phyloP scores from a whole-genome alignment of 2,329 filamentous ascomycete genomes.

The Grosmannia serpens region DNA sequence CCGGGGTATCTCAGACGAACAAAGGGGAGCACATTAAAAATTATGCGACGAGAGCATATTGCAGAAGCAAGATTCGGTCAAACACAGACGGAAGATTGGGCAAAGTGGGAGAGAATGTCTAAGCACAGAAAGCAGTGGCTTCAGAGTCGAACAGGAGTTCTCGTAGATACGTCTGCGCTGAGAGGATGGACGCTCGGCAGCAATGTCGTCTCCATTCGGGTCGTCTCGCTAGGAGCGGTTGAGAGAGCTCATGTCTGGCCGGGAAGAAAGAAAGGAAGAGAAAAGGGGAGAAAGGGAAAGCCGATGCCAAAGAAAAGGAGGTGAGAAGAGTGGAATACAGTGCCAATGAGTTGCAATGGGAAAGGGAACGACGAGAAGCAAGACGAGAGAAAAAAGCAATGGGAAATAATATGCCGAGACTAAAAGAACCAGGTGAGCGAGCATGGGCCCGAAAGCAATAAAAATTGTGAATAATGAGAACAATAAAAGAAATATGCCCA shows the following conservation, averaged over 20 bases:
- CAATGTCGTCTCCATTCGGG: not conserved
- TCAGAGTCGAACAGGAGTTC: not conserved
- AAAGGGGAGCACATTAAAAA: conserved; percentile 2
- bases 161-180: not conserved
- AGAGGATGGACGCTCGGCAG: not conserved
- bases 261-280: not conserved
- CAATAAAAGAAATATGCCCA: not conserved
- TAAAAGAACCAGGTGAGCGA: not conserved
- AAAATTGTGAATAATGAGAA: not conserved
- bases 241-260: not conserved
- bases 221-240: not conserved
- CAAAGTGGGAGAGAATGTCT: not conserved
- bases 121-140: not conserved
- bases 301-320: not conserved
- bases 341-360: not conserved
- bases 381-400: not conserved
- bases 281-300: not conserved
- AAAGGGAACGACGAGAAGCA: not conserved
- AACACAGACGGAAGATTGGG: not conserved
- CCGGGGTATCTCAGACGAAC: conserved; percentile 1
- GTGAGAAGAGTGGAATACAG: not conserved
- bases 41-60: conserved; percentile 7
- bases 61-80: not conserved
- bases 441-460: not conserved
- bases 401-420: not conserved